These are phyloP conservation scores for Hanseniaspora lachancei DNA, from an alignment of 805 yeast species.

Conservation along the genomic window DNA sequence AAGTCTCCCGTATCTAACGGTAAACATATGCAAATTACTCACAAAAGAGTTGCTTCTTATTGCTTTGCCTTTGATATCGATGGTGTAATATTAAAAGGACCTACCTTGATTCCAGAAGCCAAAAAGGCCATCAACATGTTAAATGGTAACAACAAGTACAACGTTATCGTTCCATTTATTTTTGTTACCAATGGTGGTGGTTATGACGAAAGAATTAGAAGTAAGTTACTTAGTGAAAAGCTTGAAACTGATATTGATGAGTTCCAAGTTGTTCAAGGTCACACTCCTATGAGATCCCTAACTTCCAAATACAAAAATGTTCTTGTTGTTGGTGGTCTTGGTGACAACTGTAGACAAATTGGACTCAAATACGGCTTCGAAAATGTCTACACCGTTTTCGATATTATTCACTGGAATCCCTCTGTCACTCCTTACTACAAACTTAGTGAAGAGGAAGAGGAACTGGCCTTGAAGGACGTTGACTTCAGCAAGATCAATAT, in stretches of 20 bases:
- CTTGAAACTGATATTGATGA: slow-evolving; percentile 49
- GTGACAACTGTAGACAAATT: slow-evolving; percentile 69
- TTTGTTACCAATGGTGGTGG: slow-evolving; percentile 92
- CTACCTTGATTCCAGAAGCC: slow-evolving; percentile 72
- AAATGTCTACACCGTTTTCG: slow-evolving; percentile 70
- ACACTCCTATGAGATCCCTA: slow-evolving; percentile 83
- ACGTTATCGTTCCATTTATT: slow-evolving; percentile 68
- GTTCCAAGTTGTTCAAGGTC: slow-evolving; percentile 82
- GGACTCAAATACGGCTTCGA: slow-evolving; percentile 76
- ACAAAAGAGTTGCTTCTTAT: slow-evolving; percentile 60
- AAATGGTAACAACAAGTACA: slow-evolving; percentile 64
- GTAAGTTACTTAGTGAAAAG: slow-evolving; percentile 53
- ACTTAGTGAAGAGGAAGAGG: slow-evolving; percentile 56
- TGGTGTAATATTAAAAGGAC: slow-evolving; percentile 79
- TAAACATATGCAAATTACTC: slow-evolving; percentile 45
- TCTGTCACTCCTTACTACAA: slow-evolving; percentile 74
- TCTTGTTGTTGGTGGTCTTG: slow-evolving; percentile 78
- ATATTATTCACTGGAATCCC: slow-evolving; percentile 76
- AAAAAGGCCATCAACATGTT: slow-evolving; percentile 56
- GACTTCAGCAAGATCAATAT: slow-evolving; percentile 58
- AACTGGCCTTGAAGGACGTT: slow-evolving; percentile 36
- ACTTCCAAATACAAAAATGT: slow-evolving; percentile 57
- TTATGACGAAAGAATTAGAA: slow-evolving; percentile 60
- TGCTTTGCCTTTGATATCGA: slow-evolving; percentile 91
- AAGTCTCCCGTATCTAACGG: slow-evolving; percentile 25